Conservation (phyloP, 1,139 yeast genomes). For the Spencermartinsiella ligniputridi region DNA sequence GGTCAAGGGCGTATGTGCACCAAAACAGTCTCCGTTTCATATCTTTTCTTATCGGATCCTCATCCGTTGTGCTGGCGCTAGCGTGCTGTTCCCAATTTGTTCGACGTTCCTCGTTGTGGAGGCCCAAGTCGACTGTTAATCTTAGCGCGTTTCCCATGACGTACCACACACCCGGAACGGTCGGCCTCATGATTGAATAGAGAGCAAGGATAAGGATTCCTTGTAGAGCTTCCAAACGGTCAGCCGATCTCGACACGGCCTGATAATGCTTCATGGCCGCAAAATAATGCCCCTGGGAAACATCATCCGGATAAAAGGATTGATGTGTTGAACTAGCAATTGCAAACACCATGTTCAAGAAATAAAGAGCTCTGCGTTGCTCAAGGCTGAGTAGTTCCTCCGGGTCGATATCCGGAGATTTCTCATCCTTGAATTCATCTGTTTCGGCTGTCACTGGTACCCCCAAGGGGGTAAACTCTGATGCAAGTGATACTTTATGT, state of each 20-base stretch:
- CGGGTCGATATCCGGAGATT: constrained; percentile 32
- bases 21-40: constrained; percentile 76
- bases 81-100: constrained; percentile 2
- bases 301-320: constrained; percentile 60
- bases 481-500: constrained; percentile 52
- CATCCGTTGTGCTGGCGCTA: constrained; percentile 39
- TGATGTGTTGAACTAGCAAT: constrained; percentile 74
- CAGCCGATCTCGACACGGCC: constrained; percentile 51
- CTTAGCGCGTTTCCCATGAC: constrained; percentile 76
- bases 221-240: constrained; percentile 67
- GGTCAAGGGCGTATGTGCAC: constrained; percentile 82
- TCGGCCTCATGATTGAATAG: constrained; percentile 52
- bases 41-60: constrained; percentile 45
- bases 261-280: constrained; percentile 65
- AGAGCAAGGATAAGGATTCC: constrained; percentile 64
- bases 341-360: constrained; percentile 72
- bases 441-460: constrained; percentile 37
- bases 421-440: constrained; percentile 23
- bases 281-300: constrained; percentile 66
- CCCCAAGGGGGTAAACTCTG: constrained; percentile 44
- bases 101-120: constrained; percentile 52
- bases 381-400: constrained; percentile 10
- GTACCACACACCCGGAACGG: constrained; percentile 89
- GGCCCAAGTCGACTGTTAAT: constrained; percentile 75
- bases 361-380: constrained; percentile 41